Percentiles rank a stretch among this genome's conserved stretches.
Conservation (phyloP, 345 rosid species). For the Eucalyptus lansdowneana region DNA sequence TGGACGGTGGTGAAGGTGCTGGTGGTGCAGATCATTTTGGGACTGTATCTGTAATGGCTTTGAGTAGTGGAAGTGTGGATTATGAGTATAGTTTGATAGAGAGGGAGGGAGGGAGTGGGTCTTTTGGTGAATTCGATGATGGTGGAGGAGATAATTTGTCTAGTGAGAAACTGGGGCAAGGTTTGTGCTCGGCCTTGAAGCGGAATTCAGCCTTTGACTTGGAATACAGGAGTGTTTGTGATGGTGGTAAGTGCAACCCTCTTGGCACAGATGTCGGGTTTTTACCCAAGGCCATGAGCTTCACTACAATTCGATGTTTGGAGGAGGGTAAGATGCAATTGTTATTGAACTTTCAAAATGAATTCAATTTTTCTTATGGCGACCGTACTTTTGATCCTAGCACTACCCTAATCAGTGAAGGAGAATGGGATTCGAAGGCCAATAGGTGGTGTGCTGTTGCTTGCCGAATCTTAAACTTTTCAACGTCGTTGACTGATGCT, state of each 20-base stretch:
- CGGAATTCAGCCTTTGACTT: constrained; percentile 19
- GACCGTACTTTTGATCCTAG: constrained; percentile 37
- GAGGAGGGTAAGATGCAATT: constrained; percentile 22
- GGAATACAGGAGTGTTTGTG: constrained; percentile 38
- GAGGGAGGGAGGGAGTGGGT: constrained; percentile 10
- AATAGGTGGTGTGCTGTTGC: constrained; percentile 48
- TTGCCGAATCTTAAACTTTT: constrained; percentile 47
- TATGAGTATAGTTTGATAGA: constrained; percentile 43
- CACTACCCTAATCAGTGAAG: constrained; percentile 59
- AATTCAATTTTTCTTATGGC: not conserved
- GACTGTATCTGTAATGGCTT: constrained; percentile 49
- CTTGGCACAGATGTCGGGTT: constrained; percentile 3
- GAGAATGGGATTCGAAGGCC: constrained; percentile 59
- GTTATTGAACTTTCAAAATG: constrained; percentile 35
- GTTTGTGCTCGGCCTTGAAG: constrained; percentile 26
- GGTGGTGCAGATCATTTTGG: constrained; percentile 10
- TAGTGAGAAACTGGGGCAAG: constrained; percentile 1
- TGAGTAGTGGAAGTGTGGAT: constrained; percentile 24
- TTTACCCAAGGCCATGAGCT: constrained; percentile 25
- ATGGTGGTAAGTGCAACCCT: constrained; percentile 27
- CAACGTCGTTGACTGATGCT: constrained; percentile 27
- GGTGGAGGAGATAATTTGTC: constrained; percentile 20
- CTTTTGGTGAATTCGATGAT: constrained; percentile 4
- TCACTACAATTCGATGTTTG: constrained; percentile 28
- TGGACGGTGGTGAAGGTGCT: constrained; percentile 2